These are phyloP conservation scores for Lycium barbarum DNA, from an alignment of 257 asterid genomes.

Conservation along the genomic window DNA sequence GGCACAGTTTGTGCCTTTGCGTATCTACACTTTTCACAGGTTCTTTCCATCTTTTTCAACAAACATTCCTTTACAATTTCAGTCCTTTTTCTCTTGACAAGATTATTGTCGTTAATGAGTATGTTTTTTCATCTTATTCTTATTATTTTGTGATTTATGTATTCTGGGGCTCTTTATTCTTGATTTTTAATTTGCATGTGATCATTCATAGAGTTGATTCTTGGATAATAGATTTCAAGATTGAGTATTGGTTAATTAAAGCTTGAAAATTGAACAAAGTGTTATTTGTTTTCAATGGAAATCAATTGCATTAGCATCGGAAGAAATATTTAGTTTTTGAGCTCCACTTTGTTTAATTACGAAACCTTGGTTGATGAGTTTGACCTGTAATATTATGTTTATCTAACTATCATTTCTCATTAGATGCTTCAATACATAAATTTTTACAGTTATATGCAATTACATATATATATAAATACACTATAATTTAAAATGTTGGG, in stretches of 20 bases:
- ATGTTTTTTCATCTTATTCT: not conserved
- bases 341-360: too few relatives aligned
- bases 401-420: too few relatives aligned
- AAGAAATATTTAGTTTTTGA: too few relatives aligned
- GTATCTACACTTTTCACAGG: not conserved
- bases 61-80: not conserved
- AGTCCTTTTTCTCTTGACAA: not conserved
- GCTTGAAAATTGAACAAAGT: not conserved
- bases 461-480: too few relatives aligned
- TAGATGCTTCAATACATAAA: too few relatives aligned
- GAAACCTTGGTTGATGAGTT: too few relatives aligned
- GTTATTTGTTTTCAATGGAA: not conserved
- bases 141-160: not conserved
- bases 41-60: not conserved
- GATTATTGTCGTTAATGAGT: slow-evolving; percentile 1
- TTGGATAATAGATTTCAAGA: not conserved
- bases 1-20: slow-evolving; percentile 25
- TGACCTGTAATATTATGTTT: too few relatives aligned
- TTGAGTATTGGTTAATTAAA: not conserved
- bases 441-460: too few relatives aligned
- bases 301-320: too few relatives aligned
- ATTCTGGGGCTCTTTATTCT: not conserved
- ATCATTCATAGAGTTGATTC: not conserved
- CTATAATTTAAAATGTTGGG: too few relatives aligned
- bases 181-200: slow-evolving; percentile 21